phyloP scores from a whole-genome alignment of 148 eudicot genomes.

The Pouteria glomerata region DNA sequence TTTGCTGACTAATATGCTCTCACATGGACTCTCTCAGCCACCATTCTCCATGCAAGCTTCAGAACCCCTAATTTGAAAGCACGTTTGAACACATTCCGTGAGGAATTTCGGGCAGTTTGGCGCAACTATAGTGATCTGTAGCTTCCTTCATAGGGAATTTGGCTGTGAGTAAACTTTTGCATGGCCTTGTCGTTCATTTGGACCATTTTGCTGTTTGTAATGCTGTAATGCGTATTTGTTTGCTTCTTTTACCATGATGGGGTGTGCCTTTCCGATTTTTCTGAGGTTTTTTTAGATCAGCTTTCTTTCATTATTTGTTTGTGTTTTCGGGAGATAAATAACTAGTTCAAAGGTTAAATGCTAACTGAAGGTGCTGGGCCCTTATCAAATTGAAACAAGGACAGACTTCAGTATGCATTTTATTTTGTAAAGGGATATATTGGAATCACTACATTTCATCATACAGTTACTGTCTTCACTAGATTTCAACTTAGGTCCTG shows the following conservation, averaged over 20 bases:
- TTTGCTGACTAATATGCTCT: background rate
- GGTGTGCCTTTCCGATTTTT: background rate
- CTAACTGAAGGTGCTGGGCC: background rate
- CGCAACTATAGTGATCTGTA: constrained; percentile 92
- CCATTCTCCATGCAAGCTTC: constrained; percentile 84
- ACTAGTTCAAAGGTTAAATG: background rate
- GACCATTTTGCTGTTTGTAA: background rate
- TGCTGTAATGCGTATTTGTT: background rate
- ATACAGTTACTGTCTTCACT: background rate
- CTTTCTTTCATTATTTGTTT: background rate
- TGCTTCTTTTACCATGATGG: background rate
- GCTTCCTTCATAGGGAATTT: constrained; percentile 19
- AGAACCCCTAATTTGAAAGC: constrained; percentile 97
- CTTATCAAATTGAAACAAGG: background rate
- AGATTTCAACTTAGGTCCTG: too few species aligned
- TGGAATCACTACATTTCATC: background rate
- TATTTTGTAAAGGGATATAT: background rate
- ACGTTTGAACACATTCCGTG: constrained; percentile 93
- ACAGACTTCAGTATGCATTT: background rate
- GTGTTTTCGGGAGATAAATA: background rate
- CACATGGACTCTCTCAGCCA: constrained; percentile 45
- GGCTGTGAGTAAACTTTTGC: constrained; percentile 28
- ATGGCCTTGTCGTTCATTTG: background rate
- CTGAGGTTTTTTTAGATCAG: background rate
- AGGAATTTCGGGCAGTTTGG: constrained; percentile 99